Base-by-base conservation (phyloP, 2,329 filamentous ascomycete genomes). In the Ophiocordyceps camponoti-floridani region DNA sequence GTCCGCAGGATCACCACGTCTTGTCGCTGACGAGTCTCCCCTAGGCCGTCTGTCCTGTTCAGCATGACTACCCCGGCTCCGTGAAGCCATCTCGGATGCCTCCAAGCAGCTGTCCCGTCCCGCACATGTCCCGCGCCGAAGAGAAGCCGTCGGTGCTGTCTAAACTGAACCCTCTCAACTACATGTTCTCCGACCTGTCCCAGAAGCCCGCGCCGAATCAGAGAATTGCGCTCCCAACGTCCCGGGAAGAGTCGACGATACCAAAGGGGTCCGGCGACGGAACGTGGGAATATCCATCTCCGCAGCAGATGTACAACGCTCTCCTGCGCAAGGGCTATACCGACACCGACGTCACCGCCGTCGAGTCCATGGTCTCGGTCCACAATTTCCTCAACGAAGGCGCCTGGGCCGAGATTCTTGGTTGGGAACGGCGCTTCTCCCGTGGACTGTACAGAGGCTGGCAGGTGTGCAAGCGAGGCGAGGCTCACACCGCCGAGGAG, bases 281-380 rank as follows among this genome's bases (percentile, higher is more conserved):
- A 42, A 93, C 84, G 56, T 98, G 91, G 91, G 91, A 96, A 63
- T 98, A 98, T 59, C 91, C 91, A 0, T 95, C 87, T 0, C 89
- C 91, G 0, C 91, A 98, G 66, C 91, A 98, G 64, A 98, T 98
- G 91, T 98, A 96, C 71, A 96, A 98, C 57, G 91, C 91, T 8
- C 82, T 98, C 65, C 68, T 96, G 49, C 82, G 91, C 50, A 98
- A 98, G 64, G 91, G 91, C 47, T 91, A 95, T 63, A 87, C 83
- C 1, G 88, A 96, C 59, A 96, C 91, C 0, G 88, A 94, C 46
- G 76, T 86, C 45, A 91, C 89, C 18, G 87, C 88, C 4, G 88
- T 98, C 13, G 88, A 95, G 63, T 80, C 82, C 56, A 98, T 98
- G 91, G 91, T 98, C 6, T 83, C 86, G 0, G 86, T 96, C 11